These are phyloP conservation scores for Viola odorata DNA, from an alignment of 345 rosid species.

Conservation along the genomic window DNA sequence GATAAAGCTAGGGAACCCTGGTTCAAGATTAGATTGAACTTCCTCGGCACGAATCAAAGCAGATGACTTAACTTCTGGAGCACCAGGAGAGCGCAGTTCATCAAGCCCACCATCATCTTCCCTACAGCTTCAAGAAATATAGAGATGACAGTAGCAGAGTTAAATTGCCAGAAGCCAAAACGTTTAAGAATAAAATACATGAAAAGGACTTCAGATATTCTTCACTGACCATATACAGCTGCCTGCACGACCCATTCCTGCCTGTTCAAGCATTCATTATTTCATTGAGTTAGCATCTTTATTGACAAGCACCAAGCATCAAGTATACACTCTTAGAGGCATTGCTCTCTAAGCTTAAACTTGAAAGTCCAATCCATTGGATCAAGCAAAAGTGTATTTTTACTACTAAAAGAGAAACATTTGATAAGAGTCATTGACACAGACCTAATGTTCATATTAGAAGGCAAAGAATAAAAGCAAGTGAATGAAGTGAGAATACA, in stretches of 20 bases:
- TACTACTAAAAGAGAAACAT: too few relatives aligned
- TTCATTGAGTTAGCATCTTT: too few relatives aligned
- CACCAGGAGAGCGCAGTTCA: slow-evolving; percentile 11
- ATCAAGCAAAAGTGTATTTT: too few relatives aligned
- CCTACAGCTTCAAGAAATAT: slow-evolving; percentile 34
- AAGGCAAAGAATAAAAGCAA: too few relatives aligned
- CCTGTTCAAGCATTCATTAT: slow-evolving; percentile 26
- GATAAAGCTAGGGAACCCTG: slow-evolving; percentile 48
- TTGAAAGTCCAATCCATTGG: too few relatives aligned
- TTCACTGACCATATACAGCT: slow-evolving; percentile 42
- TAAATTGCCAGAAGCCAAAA: slow-evolving; percentile 7
- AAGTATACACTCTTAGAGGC: too few relatives aligned
- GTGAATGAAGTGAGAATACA: too few relatives aligned
- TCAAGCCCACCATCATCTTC: slow-evolving; percentile 18
- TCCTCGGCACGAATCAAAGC: slow-evolving; percentile 54
- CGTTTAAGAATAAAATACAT: not conserved
- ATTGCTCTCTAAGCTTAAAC: too few relatives aligned
- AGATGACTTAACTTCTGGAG: slow-evolving; percentile 31
- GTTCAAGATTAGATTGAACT: slow-evolving; percentile 55
- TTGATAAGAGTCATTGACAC: too few relatives aligned
- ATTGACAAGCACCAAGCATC: too few relatives aligned
- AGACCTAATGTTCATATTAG: too few relatives aligned
- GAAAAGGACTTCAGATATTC: not conserved
- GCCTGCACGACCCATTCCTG: slow-evolving; percentile 25
- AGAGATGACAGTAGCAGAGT: not conserved